Evolutionary conservation across 129 eudicot genomes (phyloP).

Genomic region (Arctium minus): DNA sequence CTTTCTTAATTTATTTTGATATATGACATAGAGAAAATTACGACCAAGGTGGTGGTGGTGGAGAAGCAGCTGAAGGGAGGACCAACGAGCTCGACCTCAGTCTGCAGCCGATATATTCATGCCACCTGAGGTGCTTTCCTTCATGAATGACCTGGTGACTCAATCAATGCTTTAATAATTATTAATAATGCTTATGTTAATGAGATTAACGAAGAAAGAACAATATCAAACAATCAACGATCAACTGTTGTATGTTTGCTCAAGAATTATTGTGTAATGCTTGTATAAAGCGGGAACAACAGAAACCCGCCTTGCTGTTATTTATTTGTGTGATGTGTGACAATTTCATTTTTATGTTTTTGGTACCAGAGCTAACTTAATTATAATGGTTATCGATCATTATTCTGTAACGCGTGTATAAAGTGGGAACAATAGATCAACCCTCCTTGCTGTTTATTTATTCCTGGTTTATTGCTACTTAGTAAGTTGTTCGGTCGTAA

Average conservation of each 20-base stretch:
- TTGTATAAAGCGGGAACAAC: constrained; percentile 22
- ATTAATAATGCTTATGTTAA: constrained; percentile 23
- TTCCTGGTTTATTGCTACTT: not conserved
- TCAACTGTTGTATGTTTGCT: constrained; percentile 21
- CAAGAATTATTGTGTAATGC: constrained; percentile 11
- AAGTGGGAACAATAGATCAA: too few species aligned
- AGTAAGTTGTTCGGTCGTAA: not conserved
- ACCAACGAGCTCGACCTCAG: constrained; percentile 80
- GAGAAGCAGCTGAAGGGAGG: constrained; percentile 44
- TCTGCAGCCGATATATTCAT: constrained; percentile 70
- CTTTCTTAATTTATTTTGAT: not conserved
- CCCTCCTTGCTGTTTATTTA: too few species aligned
- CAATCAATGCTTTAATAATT: constrained; percentile 10
- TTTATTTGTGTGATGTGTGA: constrained; percentile 17
- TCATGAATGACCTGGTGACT: constrained; percentile 20
- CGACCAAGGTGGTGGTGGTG: constrained; percentile 42
- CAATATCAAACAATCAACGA: constrained; percentile 10
- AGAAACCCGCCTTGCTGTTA: not conserved
- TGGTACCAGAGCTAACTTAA: not conserved
- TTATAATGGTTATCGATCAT: not conserved
- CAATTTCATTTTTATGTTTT: not conserved
- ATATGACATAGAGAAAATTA: constrained; percentile 44
- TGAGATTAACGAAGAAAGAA: constrained; percentile 3
- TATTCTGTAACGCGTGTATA: not conserved
- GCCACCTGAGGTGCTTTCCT: constrained; percentile 70